Base-by-base conservation (phyloP, 768 basidiomycete species). In the Rubroboletus pulcherrimus region DNA sequence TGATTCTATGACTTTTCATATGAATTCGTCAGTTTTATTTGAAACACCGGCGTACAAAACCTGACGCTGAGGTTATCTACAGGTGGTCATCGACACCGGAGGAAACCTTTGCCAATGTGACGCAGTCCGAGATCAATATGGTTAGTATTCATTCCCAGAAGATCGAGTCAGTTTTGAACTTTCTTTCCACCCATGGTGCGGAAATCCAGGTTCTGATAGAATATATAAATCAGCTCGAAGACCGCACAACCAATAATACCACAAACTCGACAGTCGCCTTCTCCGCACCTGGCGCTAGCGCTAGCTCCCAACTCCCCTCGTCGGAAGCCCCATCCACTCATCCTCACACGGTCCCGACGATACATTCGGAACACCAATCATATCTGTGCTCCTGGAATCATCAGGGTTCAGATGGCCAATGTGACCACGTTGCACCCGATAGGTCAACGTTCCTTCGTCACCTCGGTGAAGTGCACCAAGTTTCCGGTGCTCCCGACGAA, bases 381-480 rank as follows among this genome's bases (percentile, higher is more conserved):
- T 61, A 64, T 35, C 14, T 0, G 7, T 67, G 64, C 29, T 46
- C 51, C 26, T 66, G 66, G 66, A 9, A n/a, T 5, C 26, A n/a
- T 1, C 38, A 59, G 2, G 30, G 15, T 15, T 45, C 57, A 7
- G 10, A 30, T 15, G 2, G 1, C 1, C 12, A 0, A 15, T 68
- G 66, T 9, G 1, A 15, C 1, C 35, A 63, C 3, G 5, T 41
- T 24, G 45, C 56, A 11, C 50, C 21, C 1, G 33, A 50, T 37
- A 58, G 57, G 17, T 4, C 6, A 11, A 30, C 48, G 0, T 53
- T 70, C n/a, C 64, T 70, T 21, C 51, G 24, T 2, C 66, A 68
- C 12, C 53, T 68, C 6, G 26, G 17, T 4, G 41, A 0, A 11
- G 14, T 0, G 9, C 66, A 68, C 34, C 24, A 44, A 15, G 66